Evolutionary conservation across 129 eudicot genomes (phyloP), one percentile per base, ranked within the genome.

Genomic region (Artemisia annua): DNA sequence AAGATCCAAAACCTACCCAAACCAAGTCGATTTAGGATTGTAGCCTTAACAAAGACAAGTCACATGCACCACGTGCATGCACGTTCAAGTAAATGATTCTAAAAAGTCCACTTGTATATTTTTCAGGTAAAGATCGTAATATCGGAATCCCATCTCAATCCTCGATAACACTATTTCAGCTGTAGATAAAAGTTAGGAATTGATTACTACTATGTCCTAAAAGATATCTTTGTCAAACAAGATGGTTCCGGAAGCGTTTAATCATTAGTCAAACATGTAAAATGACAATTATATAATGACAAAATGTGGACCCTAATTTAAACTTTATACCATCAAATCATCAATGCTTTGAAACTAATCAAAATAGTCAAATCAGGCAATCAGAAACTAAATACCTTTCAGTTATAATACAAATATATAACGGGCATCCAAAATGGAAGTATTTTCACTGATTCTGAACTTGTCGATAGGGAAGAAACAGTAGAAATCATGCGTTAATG

Each of bases 261-360:
- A 71, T 44, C 58, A 43, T 15, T 18, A 46, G 11, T 57, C 76
- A 72, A 67, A 67, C 46, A 19, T 46, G 17, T 72, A 72, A 46
- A 43, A 48, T 48, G 57, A 58, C 69, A 48, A 30, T 26, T 48
- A 46, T 24, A 28, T 59, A 60, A 60, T 60, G 46, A 60, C 58
- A 60, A 43, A 57, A 12, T 58, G 72, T 43, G 24, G 44, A 51
- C 74, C 50, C 15, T 22, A 8, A 54, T 71, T 54, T 30, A 56
- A 55, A 70, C 30, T 71, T 54, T 30, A 71, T 71, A 70, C 30
- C 54, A 58, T 58, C 67, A 43, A 43, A 39, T 39, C 46, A 39
- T 39, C 1, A 39, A 39, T 39, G 46, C 46, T 39, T 39, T 7
- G 11, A 39, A 7, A 39, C 46, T 39, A 39, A 39, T 7, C 10